Percentiles rank a stretch among this genome's conserved stretches.
Evolutionary conservation across 176 grass and related monocot genomes (phyloP).

Genomic region (Aegilops speltoides): DNA sequence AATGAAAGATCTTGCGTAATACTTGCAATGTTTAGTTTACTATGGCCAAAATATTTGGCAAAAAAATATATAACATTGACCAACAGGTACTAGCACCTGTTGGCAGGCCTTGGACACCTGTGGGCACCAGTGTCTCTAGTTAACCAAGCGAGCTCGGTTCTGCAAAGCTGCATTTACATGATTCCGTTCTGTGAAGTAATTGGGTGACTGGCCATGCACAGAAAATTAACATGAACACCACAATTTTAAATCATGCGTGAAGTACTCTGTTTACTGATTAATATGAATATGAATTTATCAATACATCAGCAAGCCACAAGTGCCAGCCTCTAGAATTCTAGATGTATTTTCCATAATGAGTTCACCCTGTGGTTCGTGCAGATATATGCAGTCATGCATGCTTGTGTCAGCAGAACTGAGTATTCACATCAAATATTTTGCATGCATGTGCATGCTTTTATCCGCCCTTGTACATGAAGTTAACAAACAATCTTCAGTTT

Average conservation of each 20-base stretch:
- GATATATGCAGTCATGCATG: slow-evolving; percentile 13
- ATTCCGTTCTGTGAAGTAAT: background rate
- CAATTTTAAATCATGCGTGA: background rate
- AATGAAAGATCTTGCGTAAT: slow-evolving; percentile 11
- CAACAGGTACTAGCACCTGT: background rate
- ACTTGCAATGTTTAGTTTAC: slow-evolving; percentile 1
- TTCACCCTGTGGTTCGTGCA: background rate
- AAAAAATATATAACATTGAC: background rate
- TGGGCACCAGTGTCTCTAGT: background rate
- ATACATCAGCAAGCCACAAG: background rate
- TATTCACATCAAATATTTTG: background rate
- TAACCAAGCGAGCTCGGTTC: background rate
- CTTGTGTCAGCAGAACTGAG: background rate
- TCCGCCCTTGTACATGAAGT: background rate
- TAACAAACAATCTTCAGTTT: background rate
- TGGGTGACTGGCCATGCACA: background rate
- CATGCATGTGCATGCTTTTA: background rate
- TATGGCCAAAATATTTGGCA: background rate
- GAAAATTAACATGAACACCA: background rate
- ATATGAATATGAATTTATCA: background rate
- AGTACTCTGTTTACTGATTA: background rate
- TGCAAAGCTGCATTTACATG: slow-evolving; percentile 4
- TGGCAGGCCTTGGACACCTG: background rate
- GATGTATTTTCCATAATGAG: slow-evolving; percentile 13
- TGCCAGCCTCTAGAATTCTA: background rate